These are phyloP conservation scores for Penicillium frequentans DNA, from an alignment of 2,329 filamentous ascomycete species.

Conservation along the genomic window DNA sequence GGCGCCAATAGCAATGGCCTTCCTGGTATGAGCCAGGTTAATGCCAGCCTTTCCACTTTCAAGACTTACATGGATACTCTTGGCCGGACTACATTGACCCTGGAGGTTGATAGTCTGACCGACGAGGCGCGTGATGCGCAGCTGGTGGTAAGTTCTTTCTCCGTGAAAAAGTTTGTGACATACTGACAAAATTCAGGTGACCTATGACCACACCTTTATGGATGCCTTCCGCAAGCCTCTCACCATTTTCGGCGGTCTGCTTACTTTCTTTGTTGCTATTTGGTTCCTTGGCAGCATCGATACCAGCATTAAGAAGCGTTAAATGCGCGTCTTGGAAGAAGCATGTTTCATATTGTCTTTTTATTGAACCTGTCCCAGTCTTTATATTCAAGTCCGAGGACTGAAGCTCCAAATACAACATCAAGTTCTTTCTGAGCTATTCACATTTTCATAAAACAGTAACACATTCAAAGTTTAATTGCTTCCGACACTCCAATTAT, in stretches of 20 bases:
- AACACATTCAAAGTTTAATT: too few species aligned
- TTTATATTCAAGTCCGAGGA: conserved; percentile 13
- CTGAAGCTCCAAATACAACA: conserved; percentile 3
- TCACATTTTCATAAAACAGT: background rate
- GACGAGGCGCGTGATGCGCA: conserved; percentile 86
- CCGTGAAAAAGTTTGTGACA: background rate
- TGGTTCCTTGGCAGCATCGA: conserved; percentile 79
- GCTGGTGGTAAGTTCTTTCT: conserved; percentile 57
- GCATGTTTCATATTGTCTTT: conserved; percentile 18
- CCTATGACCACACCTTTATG: conserved; percentile 78
- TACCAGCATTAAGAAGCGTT: conserved; percentile 71
- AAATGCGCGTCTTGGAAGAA: conserved; percentile 18
- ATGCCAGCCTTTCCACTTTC: conserved; percentile 64
- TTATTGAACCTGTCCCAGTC: conserved; percentile 6
- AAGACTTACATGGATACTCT: conserved; percentile 92
- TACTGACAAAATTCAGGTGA: conserved; percentile 50
- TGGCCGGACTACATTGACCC: conserved; percentile 76
- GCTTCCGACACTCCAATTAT: background rate
- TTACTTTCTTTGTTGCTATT: conserved; percentile 71
- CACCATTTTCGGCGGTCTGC: conserved; percentile 70
- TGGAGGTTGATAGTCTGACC: conserved; percentile 82
- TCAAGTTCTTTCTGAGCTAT: conserved; percentile 3
- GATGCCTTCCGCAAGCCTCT: conserved; percentile 83
- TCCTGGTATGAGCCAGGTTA: conserved; percentile 57
- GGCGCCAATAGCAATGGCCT: conserved; percentile 66